Percentiles rank a stretch among this genome's conserved stretches.
Evolutionary conservation across 768 basidiomycete genomes (phyloP).

Genomic region (Cyathus striatus): DNA sequence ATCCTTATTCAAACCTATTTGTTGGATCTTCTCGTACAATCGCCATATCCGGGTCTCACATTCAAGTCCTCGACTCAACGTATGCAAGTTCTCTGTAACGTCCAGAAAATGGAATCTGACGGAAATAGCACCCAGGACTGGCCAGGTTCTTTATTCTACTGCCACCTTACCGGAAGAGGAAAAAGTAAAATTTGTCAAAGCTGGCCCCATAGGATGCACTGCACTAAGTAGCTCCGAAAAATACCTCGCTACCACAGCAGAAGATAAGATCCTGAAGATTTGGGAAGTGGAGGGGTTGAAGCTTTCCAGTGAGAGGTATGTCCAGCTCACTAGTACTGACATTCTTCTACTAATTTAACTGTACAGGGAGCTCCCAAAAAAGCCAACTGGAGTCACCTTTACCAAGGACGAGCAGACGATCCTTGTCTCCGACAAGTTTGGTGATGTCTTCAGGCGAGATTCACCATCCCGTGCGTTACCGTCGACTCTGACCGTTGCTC

Average conservation of each 20-base stretch:
- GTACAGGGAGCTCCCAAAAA: slow-evolving; percentile 76
- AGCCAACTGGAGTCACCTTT: slow-evolving; percentile 66
- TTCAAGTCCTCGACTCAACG: slow-evolving; percentile 54
- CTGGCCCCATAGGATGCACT: slow-evolving; percentile 57
- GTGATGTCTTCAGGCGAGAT: slow-evolving; percentile 80
- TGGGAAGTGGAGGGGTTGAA: slow-evolving; percentile 59
- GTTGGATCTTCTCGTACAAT: slow-evolving; percentile 26
- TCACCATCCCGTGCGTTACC: neutral
- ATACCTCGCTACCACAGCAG: slow-evolving; percentile 60
- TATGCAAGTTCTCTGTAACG: slow-evolving; percentile 24
- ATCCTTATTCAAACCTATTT: slow-evolving; percentile 48
- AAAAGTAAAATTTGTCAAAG: slow-evolving; percentile 28
- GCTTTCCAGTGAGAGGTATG: slow-evolving; percentile 60
- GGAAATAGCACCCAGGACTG: slow-evolving; percentile 35
- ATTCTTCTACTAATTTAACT: neutral
- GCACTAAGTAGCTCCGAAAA: slow-evolving; percentile 38
- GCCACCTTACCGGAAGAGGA: slow-evolving; percentile 21
- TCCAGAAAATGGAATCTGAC: slow-evolving; percentile 5
- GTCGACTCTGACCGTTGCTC: slow-evolving; percentile 2
- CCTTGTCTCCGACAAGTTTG: slow-evolving; percentile 89
- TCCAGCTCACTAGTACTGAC: neutral
- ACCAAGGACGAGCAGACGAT: slow-evolving; percentile 59
- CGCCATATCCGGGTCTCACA: slow-evolving; percentile 54
- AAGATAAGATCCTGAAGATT: slow-evolving; percentile 79
- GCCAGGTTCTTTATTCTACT: slow-evolving; percentile 43